Evolutionary conservation across 2,329 filamentous ascomycete species (phyloP).

Genomic region (Aureobasidium musti): DNA sequence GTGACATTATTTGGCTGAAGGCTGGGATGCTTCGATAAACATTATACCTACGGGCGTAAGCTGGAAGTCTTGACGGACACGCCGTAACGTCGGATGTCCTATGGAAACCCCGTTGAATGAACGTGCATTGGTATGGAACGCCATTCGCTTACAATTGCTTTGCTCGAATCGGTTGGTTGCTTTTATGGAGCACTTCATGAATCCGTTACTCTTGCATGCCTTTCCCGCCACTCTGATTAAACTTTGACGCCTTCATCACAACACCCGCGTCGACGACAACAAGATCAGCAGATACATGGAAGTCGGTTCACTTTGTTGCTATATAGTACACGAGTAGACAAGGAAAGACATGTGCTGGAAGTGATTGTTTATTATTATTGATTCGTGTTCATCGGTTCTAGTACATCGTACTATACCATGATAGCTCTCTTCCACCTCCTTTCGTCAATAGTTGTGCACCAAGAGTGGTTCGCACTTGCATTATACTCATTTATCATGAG

Average conservation of each 20-base stretch:
- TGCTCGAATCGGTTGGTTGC: neutral
- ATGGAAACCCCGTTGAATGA: neutral
- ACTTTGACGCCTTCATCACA: neutral
- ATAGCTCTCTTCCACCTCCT: neutral
- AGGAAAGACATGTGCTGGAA: neutral
- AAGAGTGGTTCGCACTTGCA: neutral
- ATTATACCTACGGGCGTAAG: neutral
- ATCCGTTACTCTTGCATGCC: neutral
- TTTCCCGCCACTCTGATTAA: neutral
- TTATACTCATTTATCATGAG: conserved; percentile 6
- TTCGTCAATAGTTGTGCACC: neutral
- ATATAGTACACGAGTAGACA: neutral
- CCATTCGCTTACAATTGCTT: neutral
- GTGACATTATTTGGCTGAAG: neutral
- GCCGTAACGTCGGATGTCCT: neutral
- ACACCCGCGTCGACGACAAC: neutral
- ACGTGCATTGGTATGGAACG: neutral
- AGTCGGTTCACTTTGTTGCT: neutral
- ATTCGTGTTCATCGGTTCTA: neutral
- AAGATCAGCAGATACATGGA: neutral
- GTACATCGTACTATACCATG: conserved; percentile 1
- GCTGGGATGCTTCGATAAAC: neutral
- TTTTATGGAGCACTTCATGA: conserved; percentile 6
- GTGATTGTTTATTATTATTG: neutral
- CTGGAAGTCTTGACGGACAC: neutral